Percentiles rank a stretch among this genome's conserved stretches.
Evolutionary conservation across 371 early-diverging fungal species (phyloP).

Genomic region (Mortierella sp.): DNA sequence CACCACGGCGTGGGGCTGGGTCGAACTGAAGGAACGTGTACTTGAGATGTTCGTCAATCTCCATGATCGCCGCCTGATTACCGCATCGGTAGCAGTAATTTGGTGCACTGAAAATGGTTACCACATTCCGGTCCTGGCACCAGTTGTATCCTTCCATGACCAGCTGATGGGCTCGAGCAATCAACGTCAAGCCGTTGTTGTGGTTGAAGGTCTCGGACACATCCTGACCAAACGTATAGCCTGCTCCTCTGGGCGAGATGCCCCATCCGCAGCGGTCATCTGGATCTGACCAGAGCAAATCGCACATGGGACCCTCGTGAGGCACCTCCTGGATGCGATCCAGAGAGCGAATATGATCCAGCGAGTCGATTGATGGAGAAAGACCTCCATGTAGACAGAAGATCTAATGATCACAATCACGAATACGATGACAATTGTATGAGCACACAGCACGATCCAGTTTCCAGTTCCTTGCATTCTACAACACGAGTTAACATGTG

Average conservation of each 20-base stretch:
- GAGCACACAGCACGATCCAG: too few species aligned
- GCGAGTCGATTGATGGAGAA: slow-evolving; percentile 96
- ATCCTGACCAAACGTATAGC: slow-evolving; percentile 98
- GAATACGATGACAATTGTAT: too few species aligned
- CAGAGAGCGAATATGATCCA: slow-evolving; percentile 97
- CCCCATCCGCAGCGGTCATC: slow-evolving; percentile 99
- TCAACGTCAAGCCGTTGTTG: slow-evolving; percentile 96
- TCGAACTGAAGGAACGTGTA: slow-evolving; percentile 98
- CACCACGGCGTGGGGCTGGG: slow-evolving; percentile 98
- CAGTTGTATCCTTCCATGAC: slow-evolving; percentile 99
- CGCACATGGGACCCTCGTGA: slow-evolving; percentile 98
- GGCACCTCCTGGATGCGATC: slow-evolving; percentile 99
- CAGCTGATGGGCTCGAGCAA: slow-evolving; percentile 99
- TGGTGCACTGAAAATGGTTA: slow-evolving; percentile 99
- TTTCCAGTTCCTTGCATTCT: too few species aligned
- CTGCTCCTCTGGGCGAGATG: slow-evolving; percentile 98
- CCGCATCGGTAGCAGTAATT: slow-evolving; percentile 99
- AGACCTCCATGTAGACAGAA: slow-evolving; percentile 99
- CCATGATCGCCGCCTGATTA: slow-evolving; percentile 98
- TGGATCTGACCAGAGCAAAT: slow-evolving; percentile 94
- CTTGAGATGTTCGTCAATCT: slow-evolving; percentile 96
- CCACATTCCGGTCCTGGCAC: slow-evolving; percentile 98
- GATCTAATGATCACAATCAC: too few species aligned
- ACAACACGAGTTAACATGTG: background rate
- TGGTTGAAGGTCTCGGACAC: slow-evolving; percentile 95